Percentiles rank a stretch among this genome's conserved stretches.
phyloP scores from a whole-genome alignment of 495 filamentous ascomycete genomes.

The Neurospora tetraspora region DNA sequence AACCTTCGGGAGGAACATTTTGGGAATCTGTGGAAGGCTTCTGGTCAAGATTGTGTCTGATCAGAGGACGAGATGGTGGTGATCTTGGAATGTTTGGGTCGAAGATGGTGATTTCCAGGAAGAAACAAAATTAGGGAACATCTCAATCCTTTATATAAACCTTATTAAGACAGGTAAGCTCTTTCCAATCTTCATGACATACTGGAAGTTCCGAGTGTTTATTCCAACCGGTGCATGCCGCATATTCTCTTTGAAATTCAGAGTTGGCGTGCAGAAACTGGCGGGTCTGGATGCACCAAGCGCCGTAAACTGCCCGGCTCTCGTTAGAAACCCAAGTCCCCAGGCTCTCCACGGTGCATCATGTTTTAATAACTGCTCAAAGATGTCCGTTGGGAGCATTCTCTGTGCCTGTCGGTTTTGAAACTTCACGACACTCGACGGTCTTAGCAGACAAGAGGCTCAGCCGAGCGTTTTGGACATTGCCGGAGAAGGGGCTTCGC shows the following conservation, averaged over 20 bases:
- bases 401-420: background rate
- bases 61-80: background rate
- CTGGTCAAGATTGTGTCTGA: background rate
- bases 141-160: background rate
- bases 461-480: background rate
- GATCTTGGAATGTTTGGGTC: background rate
- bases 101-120: background rate
- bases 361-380: background rate
- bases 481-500: background rate
- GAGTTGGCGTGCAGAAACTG: background rate
- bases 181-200: background rate
- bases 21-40: slow-evolving; percentile 12
- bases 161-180: background rate
- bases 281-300: background rate
- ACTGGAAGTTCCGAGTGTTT: background rate
- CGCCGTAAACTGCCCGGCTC: background rate
- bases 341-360: background rate
- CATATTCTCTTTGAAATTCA: background rate
- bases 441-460: background rate
- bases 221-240: background rate
- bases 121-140: background rate
- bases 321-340: background rate
- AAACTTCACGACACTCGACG: background rate
- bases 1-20: slow-evolving; percentile 24
- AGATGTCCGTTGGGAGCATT: background rate